phyloP scores from a whole-genome alignment of 371 early-diverging fungal species.

The Mucor lusitanicus region DNA sequence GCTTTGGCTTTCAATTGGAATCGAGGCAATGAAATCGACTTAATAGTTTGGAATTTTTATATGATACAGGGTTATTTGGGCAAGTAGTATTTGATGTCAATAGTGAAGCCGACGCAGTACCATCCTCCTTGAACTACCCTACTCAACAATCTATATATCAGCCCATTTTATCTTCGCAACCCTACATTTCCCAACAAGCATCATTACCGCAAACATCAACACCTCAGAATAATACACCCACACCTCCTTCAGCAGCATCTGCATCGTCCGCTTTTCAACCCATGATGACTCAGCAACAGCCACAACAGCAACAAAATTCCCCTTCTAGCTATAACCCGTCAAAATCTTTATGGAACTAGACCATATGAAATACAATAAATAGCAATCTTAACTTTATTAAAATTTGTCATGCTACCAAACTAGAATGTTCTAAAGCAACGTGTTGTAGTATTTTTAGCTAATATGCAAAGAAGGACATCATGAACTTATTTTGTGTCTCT shows the following conservation, averaged over 20 bases:
- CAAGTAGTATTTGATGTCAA: conserved; percentile 46
- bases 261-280: background rate
- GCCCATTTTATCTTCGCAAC: background rate
- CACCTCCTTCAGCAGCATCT: background rate
- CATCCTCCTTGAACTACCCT: background rate
- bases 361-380: background rate
- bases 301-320: background rate
- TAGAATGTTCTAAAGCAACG: too few relatives aligned
- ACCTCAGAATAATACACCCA: background rate
- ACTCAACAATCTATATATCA: background rate
- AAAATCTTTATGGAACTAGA: conserved; percentile 12
- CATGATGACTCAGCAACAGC: conserved; percentile 2
- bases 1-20: conserved; percentile 9
- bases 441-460: too few relatives aligned
- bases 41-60: conserved; percentile 45
- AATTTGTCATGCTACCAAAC: too few relatives aligned
- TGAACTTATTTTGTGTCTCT: too few relatives aligned
- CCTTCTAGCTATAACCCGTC: conserved; percentile 7
- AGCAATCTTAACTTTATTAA: too few relatives aligned
- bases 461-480: too few relatives aligned
- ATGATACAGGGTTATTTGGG: conserved; percentile 45
- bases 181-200: background rate
- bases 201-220: background rate
- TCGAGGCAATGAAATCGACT: conserved; percentile 32
- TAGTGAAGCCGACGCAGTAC: background rate